Conservation (phyloP, 306 rosid species). For the Erythrophleum fordii region DNA sequence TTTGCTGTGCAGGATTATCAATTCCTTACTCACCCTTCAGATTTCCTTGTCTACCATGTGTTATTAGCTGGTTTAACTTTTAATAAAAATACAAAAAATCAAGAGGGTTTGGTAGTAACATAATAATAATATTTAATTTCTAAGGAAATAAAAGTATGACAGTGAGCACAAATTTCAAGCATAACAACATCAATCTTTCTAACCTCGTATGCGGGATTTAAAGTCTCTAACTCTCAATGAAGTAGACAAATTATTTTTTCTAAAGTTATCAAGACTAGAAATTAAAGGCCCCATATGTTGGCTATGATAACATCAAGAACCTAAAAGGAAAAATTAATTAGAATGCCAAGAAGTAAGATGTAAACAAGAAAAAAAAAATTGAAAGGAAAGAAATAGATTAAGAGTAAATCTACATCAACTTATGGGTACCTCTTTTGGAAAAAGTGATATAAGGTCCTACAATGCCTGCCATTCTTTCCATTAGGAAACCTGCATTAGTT, state of each 20-base stretch:
- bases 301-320: conserved; percentile 78
- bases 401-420: conserved; percentile 19
- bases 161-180: background rate
- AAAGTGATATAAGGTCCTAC: conserved; percentile 66
- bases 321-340: conserved; percentile 52
- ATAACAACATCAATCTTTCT: conserved; percentile 41
- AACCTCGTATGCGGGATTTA: conserved; percentile 62
- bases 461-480: conserved; percentile 73
- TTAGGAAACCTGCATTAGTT: conserved; percentile 58
- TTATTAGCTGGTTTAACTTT: conserved; percentile 52
- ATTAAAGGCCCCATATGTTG: conserved; percentile 78
- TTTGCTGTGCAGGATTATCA: conserved; percentile 52
- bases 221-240: conserved; percentile 72
- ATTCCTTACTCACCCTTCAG: conserved; percentile 39
- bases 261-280: conserved; percentile 80
- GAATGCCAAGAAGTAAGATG: conserved; percentile 34
- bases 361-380: conserved; percentile 15
- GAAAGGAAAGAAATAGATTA: background rate
- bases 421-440: conserved; percentile 82
- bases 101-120: conserved; percentile 9
- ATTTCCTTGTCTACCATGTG: conserved; percentile 49
- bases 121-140: background rate
- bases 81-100: conserved; percentile 17
- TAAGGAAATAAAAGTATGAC: background rate
- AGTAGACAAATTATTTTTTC: conserved; percentile 74